Evolutionary conservation across 176 grass and related monocot genomes (phyloP).

Genomic region (Hsuehochloa calcarea): DNA sequence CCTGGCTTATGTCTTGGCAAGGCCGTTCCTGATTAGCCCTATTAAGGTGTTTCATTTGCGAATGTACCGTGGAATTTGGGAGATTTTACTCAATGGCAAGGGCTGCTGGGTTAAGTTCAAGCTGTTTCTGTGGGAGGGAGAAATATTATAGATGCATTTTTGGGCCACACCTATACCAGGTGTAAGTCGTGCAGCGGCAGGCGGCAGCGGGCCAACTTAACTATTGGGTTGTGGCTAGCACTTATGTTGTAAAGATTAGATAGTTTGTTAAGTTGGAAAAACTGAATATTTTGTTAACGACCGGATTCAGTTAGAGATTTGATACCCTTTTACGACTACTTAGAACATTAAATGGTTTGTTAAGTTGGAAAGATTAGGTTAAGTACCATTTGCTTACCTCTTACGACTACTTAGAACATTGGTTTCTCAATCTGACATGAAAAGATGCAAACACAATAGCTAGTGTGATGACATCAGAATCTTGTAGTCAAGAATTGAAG

Average conservation of each 20-base stretch:
- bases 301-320: background rate
- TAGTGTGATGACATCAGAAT: background rate
- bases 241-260: background rate
- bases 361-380: background rate
- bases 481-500: background rate
- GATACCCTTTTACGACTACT: background rate
- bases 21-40: background rate
- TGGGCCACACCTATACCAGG: background rate
- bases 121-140: background rate
- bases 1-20: background rate
- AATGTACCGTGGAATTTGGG: background rate
- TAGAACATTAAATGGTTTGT: background rate
- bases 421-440: background rate
- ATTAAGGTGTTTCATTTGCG: background rate
- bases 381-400: background rate
- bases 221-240: background rate
- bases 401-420: background rate
- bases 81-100: background rate
- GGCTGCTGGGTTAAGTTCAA: background rate
- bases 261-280: background rate
- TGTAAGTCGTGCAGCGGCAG: background rate
- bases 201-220: background rate
- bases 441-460: slow-evolving; percentile 13
- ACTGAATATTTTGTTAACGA: too few species aligned
- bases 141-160: background rate